Evolutionary conservation across 1,284 basidiomycete genomes (phyloP).

Genomic region (Bondarzewia mesenterica): DNA sequence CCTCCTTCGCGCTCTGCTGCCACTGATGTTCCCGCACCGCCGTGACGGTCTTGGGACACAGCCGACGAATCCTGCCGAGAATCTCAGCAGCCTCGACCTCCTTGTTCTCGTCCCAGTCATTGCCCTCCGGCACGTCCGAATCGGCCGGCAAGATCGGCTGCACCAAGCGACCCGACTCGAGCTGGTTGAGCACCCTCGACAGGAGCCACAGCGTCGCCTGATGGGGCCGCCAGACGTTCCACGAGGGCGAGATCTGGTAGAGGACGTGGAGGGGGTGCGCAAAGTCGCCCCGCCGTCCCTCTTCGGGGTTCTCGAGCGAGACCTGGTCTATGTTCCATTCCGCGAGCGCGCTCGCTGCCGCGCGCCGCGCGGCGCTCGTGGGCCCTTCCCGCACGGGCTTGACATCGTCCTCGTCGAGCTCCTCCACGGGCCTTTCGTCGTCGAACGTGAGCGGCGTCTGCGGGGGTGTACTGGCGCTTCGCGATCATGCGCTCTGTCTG

Average conservation of each 20-base stretch:
- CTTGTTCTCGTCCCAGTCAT: constrained; percentile 20
- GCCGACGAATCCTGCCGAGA: constrained; percentile 34
- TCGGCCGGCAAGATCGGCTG: constrained; percentile 28
- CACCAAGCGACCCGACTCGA: constrained; percentile 43
- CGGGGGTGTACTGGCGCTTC: constrained; percentile 30
- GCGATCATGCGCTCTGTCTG: constrained; percentile 17
- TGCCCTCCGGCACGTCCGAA: constrained; percentile 14
- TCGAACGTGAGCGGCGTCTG: constrained; percentile 42
- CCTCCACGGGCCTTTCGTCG: constrained; percentile 14
- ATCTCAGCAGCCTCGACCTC: constrained; percentile 26
- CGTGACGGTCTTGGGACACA: constrained; percentile 42
- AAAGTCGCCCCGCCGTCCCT: constrained; percentile 24
- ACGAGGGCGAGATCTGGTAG: constrained; percentile 53
- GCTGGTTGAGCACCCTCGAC: constrained; percentile 32
- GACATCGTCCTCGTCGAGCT: constrained; percentile 14
- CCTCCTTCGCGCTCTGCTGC: constrained; percentile 8
- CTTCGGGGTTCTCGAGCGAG: constrained; percentile 21
- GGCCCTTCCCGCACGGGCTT: constrained; percentile 3
- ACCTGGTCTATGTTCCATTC: neutral
- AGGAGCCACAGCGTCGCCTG: constrained; percentile 38
- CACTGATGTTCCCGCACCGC: constrained; percentile 20
- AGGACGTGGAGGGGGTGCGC: constrained; percentile 53
- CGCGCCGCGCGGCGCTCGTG: neutral
- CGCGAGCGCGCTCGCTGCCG: neutral
- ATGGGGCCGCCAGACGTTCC: constrained; percentile 63